phyloP scores from a whole-genome alignment of 23 red algal genomes.

The Gracilaria vermiculophylla region DNA sequence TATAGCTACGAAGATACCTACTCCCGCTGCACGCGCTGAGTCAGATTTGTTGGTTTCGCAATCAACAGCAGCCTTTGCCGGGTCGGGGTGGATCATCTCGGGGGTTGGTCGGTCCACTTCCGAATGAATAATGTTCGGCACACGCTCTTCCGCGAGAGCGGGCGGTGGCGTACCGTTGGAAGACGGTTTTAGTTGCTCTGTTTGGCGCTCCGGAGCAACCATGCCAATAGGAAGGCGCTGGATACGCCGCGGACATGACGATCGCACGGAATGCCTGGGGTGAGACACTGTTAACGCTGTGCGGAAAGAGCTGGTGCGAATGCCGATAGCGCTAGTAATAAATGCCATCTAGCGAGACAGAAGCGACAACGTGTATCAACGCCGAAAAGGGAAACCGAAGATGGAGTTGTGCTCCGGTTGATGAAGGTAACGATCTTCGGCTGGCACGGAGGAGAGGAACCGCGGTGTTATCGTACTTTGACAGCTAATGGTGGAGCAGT shows the following conservation, averaged over 20 bases:
- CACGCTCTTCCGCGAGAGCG: not conserved
- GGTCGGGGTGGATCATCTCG: slow-evolving; percentile 49
- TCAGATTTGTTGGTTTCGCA: slow-evolving; percentile 27
- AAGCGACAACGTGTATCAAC: no score
- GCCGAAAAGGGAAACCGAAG: not conserved
- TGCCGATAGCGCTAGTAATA: not conserved
- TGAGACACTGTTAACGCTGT: not conserved
- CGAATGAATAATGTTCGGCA: not conserved
- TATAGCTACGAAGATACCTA: slow-evolving; percentile 47
- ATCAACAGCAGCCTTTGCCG: slow-evolving; percentile 26
- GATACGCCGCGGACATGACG: not conserved
- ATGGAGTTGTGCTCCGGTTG: not conserved
- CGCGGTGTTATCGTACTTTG: not conserved
- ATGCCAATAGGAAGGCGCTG: not conserved
- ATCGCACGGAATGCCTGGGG: not conserved
- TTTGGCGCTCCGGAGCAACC: slow-evolving; percentile 17
- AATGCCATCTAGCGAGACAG: not conserved
- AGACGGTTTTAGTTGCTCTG: not conserved
- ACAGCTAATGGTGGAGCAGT: not conserved
- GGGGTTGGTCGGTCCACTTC: not conserved
- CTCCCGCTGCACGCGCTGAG: slow-evolving; percentile 36
- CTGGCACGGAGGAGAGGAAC: not conserved
- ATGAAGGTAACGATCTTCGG: not conserved
- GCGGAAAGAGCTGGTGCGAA: not conserved
- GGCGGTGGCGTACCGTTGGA: not conserved